A percentile compares a stretch with the other conserved stretches of the same genome.
Evolutionary conservation across 495 filamentous ascomycete species (phyloP).

Genomic region (Xylaria curta): DNA sequence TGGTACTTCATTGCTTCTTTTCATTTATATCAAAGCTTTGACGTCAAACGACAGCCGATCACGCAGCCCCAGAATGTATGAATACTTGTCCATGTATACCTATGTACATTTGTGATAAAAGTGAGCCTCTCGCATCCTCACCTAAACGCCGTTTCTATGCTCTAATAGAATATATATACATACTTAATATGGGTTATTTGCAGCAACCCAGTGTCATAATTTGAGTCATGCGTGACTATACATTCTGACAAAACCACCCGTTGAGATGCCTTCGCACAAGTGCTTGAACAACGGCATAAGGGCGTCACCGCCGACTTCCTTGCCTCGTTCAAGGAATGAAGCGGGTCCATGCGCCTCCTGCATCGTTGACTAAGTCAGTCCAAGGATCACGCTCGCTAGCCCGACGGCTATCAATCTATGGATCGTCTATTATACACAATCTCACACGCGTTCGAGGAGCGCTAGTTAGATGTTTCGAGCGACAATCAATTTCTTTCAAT

Average conservation of each 20-base stretch:
- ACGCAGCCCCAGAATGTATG: background rate
- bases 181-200: background rate
- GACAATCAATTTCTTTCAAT: background rate
- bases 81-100: background rate
- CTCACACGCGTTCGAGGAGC: background rate
- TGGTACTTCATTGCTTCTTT: background rate
- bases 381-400: background rate
- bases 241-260: background rate
- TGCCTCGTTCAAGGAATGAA: background rate
- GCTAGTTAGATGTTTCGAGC: background rate
- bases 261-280: background rate
- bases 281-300: background rate
- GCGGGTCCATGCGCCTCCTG: background rate
- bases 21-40: background rate
- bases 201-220: background rate
- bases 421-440: slow-evolving; percentile 8
- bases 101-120: background rate
- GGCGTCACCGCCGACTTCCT: background rate
- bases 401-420: background rate
- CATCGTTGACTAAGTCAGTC: background rate
- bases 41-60: background rate
- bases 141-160: slow-evolving; percentile 22
- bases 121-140: background rate
- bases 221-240: background rate
- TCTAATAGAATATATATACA: slow-evolving; percentile 19